Evolutionary conservation across 2,329 filamentous ascomycete genomes (phyloP).

Genomic region (Aspergillus persii): DNA sequence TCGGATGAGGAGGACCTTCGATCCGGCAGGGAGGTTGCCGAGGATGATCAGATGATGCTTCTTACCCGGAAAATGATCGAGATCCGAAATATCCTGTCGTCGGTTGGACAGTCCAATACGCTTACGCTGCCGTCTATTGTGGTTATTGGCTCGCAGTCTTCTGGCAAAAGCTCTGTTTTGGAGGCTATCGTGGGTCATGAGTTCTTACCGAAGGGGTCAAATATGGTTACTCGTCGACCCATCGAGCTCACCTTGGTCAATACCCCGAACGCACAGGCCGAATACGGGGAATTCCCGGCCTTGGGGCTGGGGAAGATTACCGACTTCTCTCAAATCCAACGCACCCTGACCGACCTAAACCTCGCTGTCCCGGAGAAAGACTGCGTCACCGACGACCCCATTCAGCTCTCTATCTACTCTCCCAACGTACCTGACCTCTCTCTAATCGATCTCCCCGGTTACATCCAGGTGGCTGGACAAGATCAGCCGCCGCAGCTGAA

Average conservation of each 20-base stretch:
- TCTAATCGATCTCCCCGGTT: slow-evolving; percentile 92
- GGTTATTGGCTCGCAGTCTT: slow-evolving; percentile 98
- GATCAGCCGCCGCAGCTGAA: slow-evolving; percentile 90
- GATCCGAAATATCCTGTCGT: slow-evolving; percentile 86
- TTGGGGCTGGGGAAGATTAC: slow-evolving; percentile 84
- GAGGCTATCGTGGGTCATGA: slow-evolving; percentile 98
- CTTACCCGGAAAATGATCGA: slow-evolving; percentile 99
- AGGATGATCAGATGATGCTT: slow-evolving; percentile 99
- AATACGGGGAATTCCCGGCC: slow-evolving; percentile 96
- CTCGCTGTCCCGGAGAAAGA: slow-evolving; percentile 84
- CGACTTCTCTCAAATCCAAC: slow-evolving; percentile 80
- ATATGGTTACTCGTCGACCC: slow-evolving; percentile 95
- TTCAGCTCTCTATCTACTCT: slow-evolving; percentile 92
- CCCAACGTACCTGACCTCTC: slow-evolving; percentile 94
- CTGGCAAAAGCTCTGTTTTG: slow-evolving; percentile 94
- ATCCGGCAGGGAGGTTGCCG: slow-evolving; percentile 64
- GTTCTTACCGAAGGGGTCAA: slow-evolving; percentile 94
- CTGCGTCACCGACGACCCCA: slow-evolving; percentile 95
- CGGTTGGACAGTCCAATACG: slow-evolving; percentile 85
- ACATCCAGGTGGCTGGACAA: slow-evolving; percentile 91
- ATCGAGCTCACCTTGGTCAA: slow-evolving; percentile 97
- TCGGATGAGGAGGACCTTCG: slow-evolving; percentile 61
- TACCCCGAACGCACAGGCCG: slow-evolving; percentile 78
- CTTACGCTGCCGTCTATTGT: slow-evolving; percentile 93
- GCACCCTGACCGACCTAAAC: slow-evolving; percentile 92